Conservation (phyloP, 2,329 filamentous ascomycete genomes). For the Neospermospora avenae region DNA sequence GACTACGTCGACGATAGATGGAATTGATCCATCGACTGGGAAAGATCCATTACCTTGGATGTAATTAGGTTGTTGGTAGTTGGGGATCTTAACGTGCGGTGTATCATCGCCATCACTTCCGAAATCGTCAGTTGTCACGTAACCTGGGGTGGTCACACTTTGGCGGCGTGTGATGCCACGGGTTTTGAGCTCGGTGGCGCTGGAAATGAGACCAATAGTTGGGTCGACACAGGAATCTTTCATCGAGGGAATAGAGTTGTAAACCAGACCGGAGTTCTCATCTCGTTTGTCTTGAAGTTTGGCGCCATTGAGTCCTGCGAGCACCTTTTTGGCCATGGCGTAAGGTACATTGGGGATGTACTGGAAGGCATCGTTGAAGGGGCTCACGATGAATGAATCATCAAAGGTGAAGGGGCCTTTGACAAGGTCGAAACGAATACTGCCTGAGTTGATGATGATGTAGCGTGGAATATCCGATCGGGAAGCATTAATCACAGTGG, state of each 20-base stretch:
- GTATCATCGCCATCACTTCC: constrained; percentile 86
- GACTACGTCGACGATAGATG: constrained; percentile 76
- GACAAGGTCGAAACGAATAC: constrained; percentile 92
- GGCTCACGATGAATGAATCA: constrained; percentile 78
- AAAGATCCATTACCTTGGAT: constrained; percentile 68
- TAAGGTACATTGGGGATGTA: constrained; percentile 80
- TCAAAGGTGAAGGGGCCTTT: constrained; percentile 85
- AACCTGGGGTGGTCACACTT: constrained; percentile 55
- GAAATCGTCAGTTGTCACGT: constrained; percentile 82
- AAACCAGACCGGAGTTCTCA: background rate
- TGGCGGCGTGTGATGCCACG: constrained; percentile 31
- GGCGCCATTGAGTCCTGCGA: constrained; percentile 52
- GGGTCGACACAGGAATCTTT: constrained; percentile 37
- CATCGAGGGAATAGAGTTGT: constrained; percentile 24
- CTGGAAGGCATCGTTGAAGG: constrained; percentile 76
- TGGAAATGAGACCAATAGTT: constrained; percentile 21
- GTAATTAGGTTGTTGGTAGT: constrained; percentile 77
- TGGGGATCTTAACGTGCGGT: constrained; percentile 68
- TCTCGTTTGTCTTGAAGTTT: constrained; percentile 31
- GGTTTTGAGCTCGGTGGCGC: constrained; percentile 19
- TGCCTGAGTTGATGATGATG: constrained; percentile 81
- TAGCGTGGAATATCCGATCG: constrained; percentile 62
- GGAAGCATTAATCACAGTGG: constrained; percentile 55
- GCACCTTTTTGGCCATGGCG: constrained; percentile 64
- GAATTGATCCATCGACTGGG: constrained; percentile 45